Base-by-base conservation (phyloP, 768 basidiomycete species). In the Polyporus arcularius region DNA sequence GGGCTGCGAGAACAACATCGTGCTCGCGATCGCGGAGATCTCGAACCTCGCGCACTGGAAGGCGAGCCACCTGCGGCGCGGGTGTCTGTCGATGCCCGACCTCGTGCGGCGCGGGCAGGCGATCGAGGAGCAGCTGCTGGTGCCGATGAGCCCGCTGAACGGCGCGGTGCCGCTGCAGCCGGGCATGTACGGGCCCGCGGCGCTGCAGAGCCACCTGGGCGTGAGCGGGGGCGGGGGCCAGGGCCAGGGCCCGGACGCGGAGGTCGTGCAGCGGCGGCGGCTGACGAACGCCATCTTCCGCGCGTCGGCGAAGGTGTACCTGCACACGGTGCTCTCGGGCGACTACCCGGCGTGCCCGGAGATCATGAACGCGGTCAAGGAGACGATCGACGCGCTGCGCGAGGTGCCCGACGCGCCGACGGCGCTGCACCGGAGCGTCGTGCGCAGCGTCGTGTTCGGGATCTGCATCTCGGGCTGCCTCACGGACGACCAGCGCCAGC, bases 1-100 rank as follows among this genome's bases (percentile, higher is more conserved):
- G 90, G 92, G 92, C 18, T 92, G 92, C 78, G 87, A 89, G 67
- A 91, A 92, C 74, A 75, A 79, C 61, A 84, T 90, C 55, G 84
- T 94, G 50, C 87, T 89, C 79, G 90, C 89, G 30, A 79, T 94
- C 46, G 89, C 92, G 4, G 85, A 92, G 75, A 88, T 84, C 40
- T 84, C 87, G 11, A 75, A 73, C 18, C 80, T 94, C 15, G 80
- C 87, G 43, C 67, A 62, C 54, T 94, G 89, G 90, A 92, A 92
- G 75, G 75, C 77, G 18, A 55, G 53, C 0, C 75, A 83, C 55
- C 57, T 59, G 61, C 59, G 35, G 0, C 64, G 60, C 4, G 83
- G 85, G 42, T 70, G 70, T 47, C 82, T 92, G 21, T 87, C 85
- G 74, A 70, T 87, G 28, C 82, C 80, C 8, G 79, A 82, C 40